Conservation (phyloP, 805 yeast genomes). For the Pichia membranifaciens region DNA sequence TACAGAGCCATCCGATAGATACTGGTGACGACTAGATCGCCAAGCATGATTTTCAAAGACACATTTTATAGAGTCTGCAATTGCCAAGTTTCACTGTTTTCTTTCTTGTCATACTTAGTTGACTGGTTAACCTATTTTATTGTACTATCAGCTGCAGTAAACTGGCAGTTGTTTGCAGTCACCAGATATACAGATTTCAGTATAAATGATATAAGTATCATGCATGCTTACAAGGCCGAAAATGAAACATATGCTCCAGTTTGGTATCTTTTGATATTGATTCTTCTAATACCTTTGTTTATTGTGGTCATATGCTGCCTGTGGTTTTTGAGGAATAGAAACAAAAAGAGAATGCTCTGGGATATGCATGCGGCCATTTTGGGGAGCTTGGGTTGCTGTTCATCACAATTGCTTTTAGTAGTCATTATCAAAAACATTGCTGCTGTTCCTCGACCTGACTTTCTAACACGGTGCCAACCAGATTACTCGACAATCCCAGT, state of each 20-base stretch:
- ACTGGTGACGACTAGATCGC: too few relatives aligned
- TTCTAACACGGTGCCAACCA: constrained; percentile 45
- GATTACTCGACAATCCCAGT: constrained; percentile 21
- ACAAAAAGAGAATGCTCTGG: constrained; percentile 31
- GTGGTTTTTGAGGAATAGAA: constrained; percentile 12
- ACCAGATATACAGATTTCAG: constrained; percentile 40
- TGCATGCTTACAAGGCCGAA: constrained; percentile 34
- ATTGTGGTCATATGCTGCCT: constrained; percentile 22
- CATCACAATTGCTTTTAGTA: constrained; percentile 35
- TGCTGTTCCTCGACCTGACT: constrained; percentile 48
- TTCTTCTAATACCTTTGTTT: constrained; percentile 31
- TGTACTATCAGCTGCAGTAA: constrained; percentile 21
- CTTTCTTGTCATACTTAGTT: constrained; percentile 22
- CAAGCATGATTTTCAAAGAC: too few relatives aligned
- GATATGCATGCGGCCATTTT: constrained; percentile 35
- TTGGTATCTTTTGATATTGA: constrained; percentile 27
- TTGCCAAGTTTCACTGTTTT: background rate
- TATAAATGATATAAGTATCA: constrained; percentile 28
- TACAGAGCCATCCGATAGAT: too few relatives aligned
- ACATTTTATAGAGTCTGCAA: background rate
- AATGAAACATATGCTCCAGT: constrained; percentile 30
- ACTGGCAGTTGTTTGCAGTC: constrained; percentile 30
- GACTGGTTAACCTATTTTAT: constrained; percentile 30
- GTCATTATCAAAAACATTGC: constrained; percentile 42
- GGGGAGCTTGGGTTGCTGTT: constrained; percentile 33